Base-by-base conservation (phyloP, 1,284 basidiomycete genomes). In the Pisolithus thermaeus region DNA sequence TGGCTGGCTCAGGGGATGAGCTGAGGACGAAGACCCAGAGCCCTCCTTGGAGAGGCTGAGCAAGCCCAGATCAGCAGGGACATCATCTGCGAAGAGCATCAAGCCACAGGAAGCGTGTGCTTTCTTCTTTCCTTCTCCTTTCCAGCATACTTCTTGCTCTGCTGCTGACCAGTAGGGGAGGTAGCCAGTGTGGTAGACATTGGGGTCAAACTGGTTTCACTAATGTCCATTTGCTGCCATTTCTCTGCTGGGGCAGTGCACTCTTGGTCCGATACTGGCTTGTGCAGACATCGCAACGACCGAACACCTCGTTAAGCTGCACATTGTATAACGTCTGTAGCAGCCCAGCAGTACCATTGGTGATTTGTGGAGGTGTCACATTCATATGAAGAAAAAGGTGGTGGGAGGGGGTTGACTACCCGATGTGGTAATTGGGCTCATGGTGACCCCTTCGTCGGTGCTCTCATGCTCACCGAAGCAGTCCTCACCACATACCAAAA, bases 21-120 rank as follows among this genome's bases (percentile, higher is more conserved):
- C n/a, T n/a, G n/a, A n/a, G n/a, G n/a, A n/a, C n/a, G n/a, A n/a
- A n/a, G n/a, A n/a, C n/a, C n/a, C n/a, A n/a, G n/a, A n/a, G n/a
- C n/a, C n/a, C n/a, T n/a, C n/a, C n/a, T n/a, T n/a, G n/a, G n/a
- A n/a, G n/a, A n/a, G n/a, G n/a, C n/a, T n/a, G n/a, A n/a, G n/a
- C n/a, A n/a, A n/a, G n/a, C n/a, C n/a, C n/a, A n/a, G n/a, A n/a
- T n/a, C n/a, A n/a, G n/a, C n/a, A n/a, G n/a, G n/a, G n/a, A n/a
- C n/a, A n/a, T n/a, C n/a, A n/a, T n/a, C n/a, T n/a, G n/a, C n/a
- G n/a, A n/a, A n/a, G n/a, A n/a, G n/a, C n/a, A n/a, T n/a, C n/a
- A n/a, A n/a, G n/a, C 25, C 25, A 27, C 88, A 1, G 54, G 53
- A 4, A 54, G 43, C 20, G 20, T 42, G 28, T 57, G 60, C 46